Base-by-base conservation (phyloP, 179 eudicot species). In the Heliamphora pulchella region DNA sequence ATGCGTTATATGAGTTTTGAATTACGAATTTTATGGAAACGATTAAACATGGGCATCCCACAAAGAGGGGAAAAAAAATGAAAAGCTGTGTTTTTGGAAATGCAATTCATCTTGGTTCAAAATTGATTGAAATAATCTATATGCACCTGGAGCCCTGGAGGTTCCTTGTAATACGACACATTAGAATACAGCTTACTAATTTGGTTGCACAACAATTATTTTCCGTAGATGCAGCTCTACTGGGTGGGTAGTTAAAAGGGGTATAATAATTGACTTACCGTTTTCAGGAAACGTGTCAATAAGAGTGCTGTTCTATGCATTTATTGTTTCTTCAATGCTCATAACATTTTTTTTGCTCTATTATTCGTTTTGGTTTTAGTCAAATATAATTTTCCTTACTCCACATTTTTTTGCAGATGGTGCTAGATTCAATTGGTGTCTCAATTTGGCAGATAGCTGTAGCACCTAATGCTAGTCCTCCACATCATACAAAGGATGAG, bases 371-470 rank as follows among this genome's bases (percentile, higher is more conserved):
- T 18, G 69, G 4, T 61, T 61, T 62, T 8, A 3, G 18, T 75
- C 0, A 22, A 44, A 8, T 75, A 44, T 75, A 5, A n/a, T 43
- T 7, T 41, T 39, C 66, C 22, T 17, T 31, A 7, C 4, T 3
- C 31, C 76, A n/a, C 50, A 73, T 75, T 67, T 71, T 1, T 79
- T 75, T 82, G 87, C 88, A 96, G 99, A 85, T 79, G 81, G 96
- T 90, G 85, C 84, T 96, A 75, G 94, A 91, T 74, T 86, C 98
- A 2, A 83, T 94, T 57, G 97, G 94, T 66, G 89, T 91, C 51
- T 88, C 99, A 1, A 92, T 96, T 54, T 96, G 96, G 98, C 98
- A 96, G 89, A 91, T 96, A 92, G 94, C 98, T 14, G 86, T 87
- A 11, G 89, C 86, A 61, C 96, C 98, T 5, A 65, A 64, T 18